These are phyloP conservation scores for Didymella pinodella DNA, from an alignment of 2,329 filamentous ascomycete genomes.

Conservation along the genomic window DNA sequence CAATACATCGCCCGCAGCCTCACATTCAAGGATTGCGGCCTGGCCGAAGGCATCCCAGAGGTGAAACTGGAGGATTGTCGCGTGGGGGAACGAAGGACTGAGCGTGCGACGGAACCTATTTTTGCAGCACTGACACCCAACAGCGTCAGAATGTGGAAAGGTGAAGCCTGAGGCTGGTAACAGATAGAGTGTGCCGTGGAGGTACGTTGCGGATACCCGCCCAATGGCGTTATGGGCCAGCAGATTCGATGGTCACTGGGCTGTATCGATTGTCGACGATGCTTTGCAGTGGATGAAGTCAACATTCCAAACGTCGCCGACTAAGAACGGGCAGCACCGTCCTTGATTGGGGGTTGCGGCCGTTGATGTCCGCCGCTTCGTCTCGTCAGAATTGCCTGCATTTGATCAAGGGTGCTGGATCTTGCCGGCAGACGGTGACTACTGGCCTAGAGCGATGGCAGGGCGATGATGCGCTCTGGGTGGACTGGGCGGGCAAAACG, in stretches of 20 bases:
- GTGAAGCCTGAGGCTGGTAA: constrained; percentile 18
- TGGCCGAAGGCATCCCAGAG: constrained; percentile 3
- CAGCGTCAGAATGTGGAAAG: constrained; percentile 9
- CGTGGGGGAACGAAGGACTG: constrained; percentile 15
- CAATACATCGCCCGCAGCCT: constrained; percentile 20
- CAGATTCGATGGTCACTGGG: constrained; percentile 6
- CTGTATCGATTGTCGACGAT: constrained; percentile 17
- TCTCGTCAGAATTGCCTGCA: constrained; percentile 22
- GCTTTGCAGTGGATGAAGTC: constrained; percentile 18
- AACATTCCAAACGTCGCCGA: constrained; percentile 16
- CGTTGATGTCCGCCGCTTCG: constrained; percentile 24
- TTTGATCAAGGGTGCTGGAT: constrained; percentile 25
- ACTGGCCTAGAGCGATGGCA: constrained; percentile 18
- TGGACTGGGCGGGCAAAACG: constrained; percentile 22
- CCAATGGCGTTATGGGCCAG: constrained; percentile 14
- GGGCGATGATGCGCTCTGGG: constrained; percentile 18
- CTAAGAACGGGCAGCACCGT: neutral
- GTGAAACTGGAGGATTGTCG: constrained; percentile 6
- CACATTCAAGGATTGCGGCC: constrained; percentile 12
- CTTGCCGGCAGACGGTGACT: constrained; percentile 19
- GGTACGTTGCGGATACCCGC: constrained; percentile 8
- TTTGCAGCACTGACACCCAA: constrained; percentile 7
- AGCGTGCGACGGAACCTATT: constrained; percentile 11
- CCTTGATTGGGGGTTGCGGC: constrained; percentile 17
- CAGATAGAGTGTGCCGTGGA: constrained; percentile 30